Evolutionary conservation across 768 basidiomycete genomes (phyloP), one percentile per base, ranked within the genome.

Genomic region (Coprinopsis sp.): DNA sequence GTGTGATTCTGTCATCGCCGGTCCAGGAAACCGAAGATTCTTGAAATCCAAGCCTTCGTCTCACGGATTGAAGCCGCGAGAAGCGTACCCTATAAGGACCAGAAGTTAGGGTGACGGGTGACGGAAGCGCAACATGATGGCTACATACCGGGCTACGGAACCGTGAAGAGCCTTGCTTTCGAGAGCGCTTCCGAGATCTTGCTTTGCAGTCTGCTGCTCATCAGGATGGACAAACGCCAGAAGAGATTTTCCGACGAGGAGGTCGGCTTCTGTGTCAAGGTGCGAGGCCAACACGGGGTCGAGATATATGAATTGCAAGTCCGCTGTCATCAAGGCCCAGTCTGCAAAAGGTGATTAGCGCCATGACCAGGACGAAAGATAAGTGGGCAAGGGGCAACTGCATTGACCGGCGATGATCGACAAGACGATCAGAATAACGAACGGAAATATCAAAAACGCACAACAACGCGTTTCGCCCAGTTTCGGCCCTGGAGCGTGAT

Each of bases 201-300:
- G 68, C 54, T 77, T 76, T 3, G 90, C 90, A 8, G 83, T 84
- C 0, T 76, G 71, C 54, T 84, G 80, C 56, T 92, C 90, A 51
- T 90, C 88, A 50, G 90, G 90, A 59, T 92, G 90, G 28, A 92
- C 84, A 61, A 88, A 92, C 31, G 72, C 70, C 47, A 91, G 70
- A 36, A 92, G 75, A 14, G 81, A 80, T 59, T 78, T 79, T 52
- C 83, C 86, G 49, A 87, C 68, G 55, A 92, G 76, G 24, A 68
- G 59, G n/a, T 77, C 70, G 0, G 87, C 82, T 63, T 91, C 81
- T 42, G 79, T 74, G 29, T 73, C 78, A 56, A 92, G 82, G 62
- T 92, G 89, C 59, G 53, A 63, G 12, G 79, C 72, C 51, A 91
- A 74, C 46, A 88, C 82, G 50, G 90, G 90, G 68, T 91, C 90